phyloP scores from a whole-genome alignment of 2,329 filamentous ascomycete genomes.

The Camillea tinctor region DNA sequence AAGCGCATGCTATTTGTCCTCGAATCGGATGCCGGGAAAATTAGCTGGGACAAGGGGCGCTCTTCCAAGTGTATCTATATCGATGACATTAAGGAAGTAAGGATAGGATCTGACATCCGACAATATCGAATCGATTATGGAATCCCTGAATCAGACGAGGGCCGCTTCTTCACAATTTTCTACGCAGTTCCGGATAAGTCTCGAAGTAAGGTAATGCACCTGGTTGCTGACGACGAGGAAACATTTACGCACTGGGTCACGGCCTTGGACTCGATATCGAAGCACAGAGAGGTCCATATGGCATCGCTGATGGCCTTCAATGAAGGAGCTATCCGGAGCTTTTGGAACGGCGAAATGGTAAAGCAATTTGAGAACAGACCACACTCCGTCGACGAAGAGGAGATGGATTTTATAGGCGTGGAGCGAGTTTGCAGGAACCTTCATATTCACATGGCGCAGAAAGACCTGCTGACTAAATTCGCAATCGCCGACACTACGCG shows the following conservation, averaged over 20 bases:
- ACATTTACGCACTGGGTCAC: conserved; percentile 78
- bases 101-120: conserved; percentile 76
- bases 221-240: conserved; percentile 74
- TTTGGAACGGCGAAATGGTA: conserved; percentile 84
- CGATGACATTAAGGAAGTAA: conserved; percentile 91
- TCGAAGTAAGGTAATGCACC: conserved; percentile 83
- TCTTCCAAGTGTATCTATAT: conserved; percentile 86
- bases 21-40: conserved; percentile 79
- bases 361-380: conserved; percentile 58
- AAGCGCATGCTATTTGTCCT: conserved; percentile 72
- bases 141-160: conserved; percentile 64
- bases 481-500: conserved; percentile 64
- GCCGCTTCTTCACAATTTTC: conserved; percentile 84
- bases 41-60: conserved; percentile 80
- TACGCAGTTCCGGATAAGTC: conserved; percentile 77
- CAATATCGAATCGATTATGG: conserved; percentile 87
- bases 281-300: conserved; percentile 87
- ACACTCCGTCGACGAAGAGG: conserved; percentile 59
- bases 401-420: conserved; percentile 74
- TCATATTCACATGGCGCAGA: conserved; percentile 84
- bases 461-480: conserved; percentile 73
- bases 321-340: conserved; percentile 75
- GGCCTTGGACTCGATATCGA: conserved; percentile 79
- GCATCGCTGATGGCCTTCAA: conserved; percentile 83
- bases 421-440: conserved; percentile 83